Evolutionary conservation across 2,329 filamentous ascomycete species (phyloP), one percentile per base, ranked within the genome.

Genomic region (Graphilbum ipis-grandicollis): DNA sequence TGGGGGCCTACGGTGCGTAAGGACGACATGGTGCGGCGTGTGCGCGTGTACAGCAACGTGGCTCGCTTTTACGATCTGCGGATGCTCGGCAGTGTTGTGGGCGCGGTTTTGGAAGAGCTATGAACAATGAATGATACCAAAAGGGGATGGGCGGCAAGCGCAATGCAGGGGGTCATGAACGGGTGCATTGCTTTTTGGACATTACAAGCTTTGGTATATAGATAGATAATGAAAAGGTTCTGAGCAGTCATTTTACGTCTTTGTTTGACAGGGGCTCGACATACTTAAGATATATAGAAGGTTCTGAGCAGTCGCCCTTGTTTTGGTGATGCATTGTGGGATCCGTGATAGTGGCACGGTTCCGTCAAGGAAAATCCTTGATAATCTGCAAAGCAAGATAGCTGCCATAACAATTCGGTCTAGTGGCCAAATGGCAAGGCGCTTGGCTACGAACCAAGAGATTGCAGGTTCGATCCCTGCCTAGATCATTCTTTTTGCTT

Each of bases 1-100:
- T 98, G 90, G 90, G 68, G 66, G 15, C 73, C 73, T 45, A 82
- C 75, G 17, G 65, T 86, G 41, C 69, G 76, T 46, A 65, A 68
- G 44, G 71, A 68, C 22, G 79, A 80, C 21, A 60, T 88, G 19
- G 56, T 70, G 49, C 71, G 63, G 52, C 68, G 62, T 51, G 48
- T 96, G 48, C 65, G 55, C 31, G 79, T 93, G 5, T 77, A 84
- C 56, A 66, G 63, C 46, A 75, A 70, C 37, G 86, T 93, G 34
- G 82, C 82, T 8, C 67, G 62, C 48, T 85, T 75, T 52, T 93
- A 90, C 58, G 76, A 74, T 5, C 60, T 96, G 52, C 71, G 72
- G 51, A 86, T 96, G 79, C 56, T 98, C 53, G 71, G 68, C 42
- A 74, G 67, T 44, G 79, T 92, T 34, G 78, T 88, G 6, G 66